These are phyloP conservation scores for Penicillium coprophilum DNA, from an alignment of 495 filamentous ascomycete species.

Conservation along the genomic window DNA sequence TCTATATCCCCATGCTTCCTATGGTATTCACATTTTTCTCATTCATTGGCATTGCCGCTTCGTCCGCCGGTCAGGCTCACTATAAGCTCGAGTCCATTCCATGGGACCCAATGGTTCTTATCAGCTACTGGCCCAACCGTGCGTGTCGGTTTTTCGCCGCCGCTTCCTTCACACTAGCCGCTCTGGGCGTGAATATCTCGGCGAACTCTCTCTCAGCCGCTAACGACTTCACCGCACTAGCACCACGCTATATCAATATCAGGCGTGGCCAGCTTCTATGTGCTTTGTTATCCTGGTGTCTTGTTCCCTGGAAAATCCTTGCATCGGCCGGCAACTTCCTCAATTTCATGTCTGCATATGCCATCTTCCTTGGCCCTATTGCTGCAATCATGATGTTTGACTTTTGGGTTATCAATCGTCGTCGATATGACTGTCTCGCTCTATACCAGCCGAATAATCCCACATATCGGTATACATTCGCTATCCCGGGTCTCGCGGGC, in stretches of 20 bases:
- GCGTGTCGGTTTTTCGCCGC: slow-evolving; percentile 53
- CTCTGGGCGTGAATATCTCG: slow-evolving; percentile 57
- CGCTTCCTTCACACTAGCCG: slow-evolving; percentile 48
- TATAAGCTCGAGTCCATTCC: slow-evolving; percentile 40
- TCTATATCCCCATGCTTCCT: slow-evolving; percentile 50
- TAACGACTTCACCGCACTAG: slow-evolving; percentile 62
- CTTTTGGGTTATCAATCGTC: slow-evolving; percentile 65
- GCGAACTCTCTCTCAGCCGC: slow-evolving; percentile 65
- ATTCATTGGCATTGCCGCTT: slow-evolving; percentile 50
- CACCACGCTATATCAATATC: slow-evolving; percentile 61
- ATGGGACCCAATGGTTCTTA: slow-evolving; percentile 47
- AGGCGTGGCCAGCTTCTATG: slow-evolving; percentile 61
- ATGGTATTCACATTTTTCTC: slow-evolving; percentile 51
- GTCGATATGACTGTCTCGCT: slow-evolving; percentile 58
- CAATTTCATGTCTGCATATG: slow-evolving; percentile 62
- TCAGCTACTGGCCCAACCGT: slow-evolving; percentile 49
- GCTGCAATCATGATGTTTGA: slow-evolving; percentile 66
- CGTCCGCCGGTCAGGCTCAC: slow-evolving; percentile 44
- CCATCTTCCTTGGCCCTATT: slow-evolving; percentile 69
- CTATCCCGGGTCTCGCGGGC: slow-evolving; percentile 11
- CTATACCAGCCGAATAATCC: slow-evolving; percentile 42
- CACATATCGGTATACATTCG: slow-evolving; percentile 54
- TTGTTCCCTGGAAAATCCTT: slow-evolving; percentile 66
- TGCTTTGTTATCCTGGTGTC: slow-evolving; percentile 58
- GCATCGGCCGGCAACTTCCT: slow-evolving; percentile 56